phyloP scores from a whole-genome alignment of 148 eudicot species.

The Rhododendron simsii region DNA sequence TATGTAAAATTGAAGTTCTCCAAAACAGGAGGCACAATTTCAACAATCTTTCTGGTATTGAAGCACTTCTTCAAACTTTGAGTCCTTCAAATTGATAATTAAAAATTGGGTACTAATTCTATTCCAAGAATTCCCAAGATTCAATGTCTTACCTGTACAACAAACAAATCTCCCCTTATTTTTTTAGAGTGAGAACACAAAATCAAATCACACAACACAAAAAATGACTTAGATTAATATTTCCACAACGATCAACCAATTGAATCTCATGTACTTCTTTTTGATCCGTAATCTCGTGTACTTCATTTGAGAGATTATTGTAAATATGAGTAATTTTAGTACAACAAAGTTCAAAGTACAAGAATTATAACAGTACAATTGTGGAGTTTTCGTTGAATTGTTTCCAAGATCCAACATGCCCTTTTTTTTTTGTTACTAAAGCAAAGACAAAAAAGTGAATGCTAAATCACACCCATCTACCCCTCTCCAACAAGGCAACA shows the following conservation, averaged over 20 bases:
- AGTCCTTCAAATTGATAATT: too few species aligned
- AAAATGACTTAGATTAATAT: not conserved
- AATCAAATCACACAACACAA: not conserved
- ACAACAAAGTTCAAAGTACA: not conserved
- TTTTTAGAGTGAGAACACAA: not conserved
- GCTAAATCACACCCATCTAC: constrained; percentile 21
- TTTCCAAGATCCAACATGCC: not conserved
- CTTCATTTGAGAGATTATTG: not conserved
- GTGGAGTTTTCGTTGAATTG: not conserved
- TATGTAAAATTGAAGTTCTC: too few species aligned
- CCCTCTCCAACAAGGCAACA: constrained; percentile 66
- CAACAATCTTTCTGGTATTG: too few species aligned
- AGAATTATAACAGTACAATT: not conserved
- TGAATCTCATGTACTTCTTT: not conserved
- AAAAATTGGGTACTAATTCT: not conserved
- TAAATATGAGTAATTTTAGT: not conserved
- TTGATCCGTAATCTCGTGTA: too few species aligned
- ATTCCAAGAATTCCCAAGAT: not conserved
- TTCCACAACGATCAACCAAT: too few species aligned
- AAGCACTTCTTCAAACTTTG: too few species aligned
- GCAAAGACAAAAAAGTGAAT: constrained; percentile 14
- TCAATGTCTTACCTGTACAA: not conserved
- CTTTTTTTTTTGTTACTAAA: too few species aligned
- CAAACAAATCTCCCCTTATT: not conserved
- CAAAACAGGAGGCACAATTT: too few species aligned